These are phyloP conservation scores for Trichoderma harzianum DNA, from an alignment of 2,329 filamentous ascomycete species.

Conservation along the genomic window DNA sequence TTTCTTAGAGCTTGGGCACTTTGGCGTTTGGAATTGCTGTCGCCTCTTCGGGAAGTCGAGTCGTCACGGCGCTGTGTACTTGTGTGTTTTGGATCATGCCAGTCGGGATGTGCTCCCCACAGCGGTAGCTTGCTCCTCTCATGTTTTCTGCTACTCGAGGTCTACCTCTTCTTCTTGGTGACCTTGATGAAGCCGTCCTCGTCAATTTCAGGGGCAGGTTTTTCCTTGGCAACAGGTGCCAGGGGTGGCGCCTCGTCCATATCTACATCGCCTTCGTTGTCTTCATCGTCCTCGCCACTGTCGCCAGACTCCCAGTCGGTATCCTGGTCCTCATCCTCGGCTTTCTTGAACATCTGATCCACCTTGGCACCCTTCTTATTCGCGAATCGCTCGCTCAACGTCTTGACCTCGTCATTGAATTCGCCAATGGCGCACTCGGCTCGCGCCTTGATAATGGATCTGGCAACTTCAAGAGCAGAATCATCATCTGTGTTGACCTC, in stretches of 20 bases:
- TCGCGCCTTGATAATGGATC: slow-evolving; percentile 66
- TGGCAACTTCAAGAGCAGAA: slow-evolving; percentile 70
- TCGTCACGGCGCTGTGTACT: slow-evolving; percentile 17
- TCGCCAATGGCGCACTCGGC: slow-evolving; percentile 62
- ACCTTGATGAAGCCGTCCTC: slow-evolving; percentile 81
- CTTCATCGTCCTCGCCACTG: slow-evolving; percentile 56
- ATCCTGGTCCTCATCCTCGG: slow-evolving; percentile 54
- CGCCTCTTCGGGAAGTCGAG: slow-evolving; percentile 17
- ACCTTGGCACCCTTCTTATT: slow-evolving; percentile 59
- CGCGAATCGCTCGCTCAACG: slow-evolving; percentile 60
- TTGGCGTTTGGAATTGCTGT: slow-evolving; percentile 34
- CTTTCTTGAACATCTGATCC: slow-evolving; percentile 52
- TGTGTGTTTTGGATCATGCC: slow-evolving; percentile 17
- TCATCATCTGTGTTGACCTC: slow-evolving; percentile 91
- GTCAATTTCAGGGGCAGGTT: slow-evolving; percentile 67
- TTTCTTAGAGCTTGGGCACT: slow-evolving; percentile 25
- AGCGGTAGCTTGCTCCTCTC: background rate
- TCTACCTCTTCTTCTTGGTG: slow-evolving; percentile 62
- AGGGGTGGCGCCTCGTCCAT: slow-evolving; percentile 68
- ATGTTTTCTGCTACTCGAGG: slow-evolving; percentile 19
- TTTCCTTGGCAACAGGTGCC: slow-evolving; percentile 57
- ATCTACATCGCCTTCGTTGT: slow-evolving; percentile 56
- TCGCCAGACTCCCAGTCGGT: slow-evolving; percentile 60
- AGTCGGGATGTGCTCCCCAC: background rate
- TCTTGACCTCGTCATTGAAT: slow-evolving; percentile 60